Conservation (phyloP, 2,329 filamentous ascomycete species). For the Gnomoniopsis smithogilvyi region DNA sequence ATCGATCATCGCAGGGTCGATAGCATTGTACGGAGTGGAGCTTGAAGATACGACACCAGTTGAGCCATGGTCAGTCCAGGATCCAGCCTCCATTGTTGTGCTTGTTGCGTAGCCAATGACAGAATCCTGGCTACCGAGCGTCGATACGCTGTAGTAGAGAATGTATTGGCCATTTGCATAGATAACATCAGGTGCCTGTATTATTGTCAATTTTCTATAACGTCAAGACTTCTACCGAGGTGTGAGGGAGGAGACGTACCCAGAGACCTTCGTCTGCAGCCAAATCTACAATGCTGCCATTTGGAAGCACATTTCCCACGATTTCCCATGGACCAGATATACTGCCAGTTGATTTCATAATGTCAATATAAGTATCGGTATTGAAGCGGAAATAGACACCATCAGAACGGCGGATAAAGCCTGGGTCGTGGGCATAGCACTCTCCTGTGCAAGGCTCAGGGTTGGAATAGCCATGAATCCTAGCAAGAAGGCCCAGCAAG, state of each 20-base stretch:
- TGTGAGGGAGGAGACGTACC: slow-evolving; percentile 1
- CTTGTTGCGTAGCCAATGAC: slow-evolving; percentile 56
- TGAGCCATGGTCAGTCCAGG: slow-evolving; percentile 50
- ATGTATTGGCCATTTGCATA: slow-evolving; percentile 57
- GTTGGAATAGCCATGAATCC: slow-evolving; percentile 18
- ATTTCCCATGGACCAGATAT: slow-evolving; percentile 12
- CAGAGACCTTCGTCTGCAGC: slow-evolving; percentile 8
- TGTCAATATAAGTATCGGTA: slow-evolving; percentile 38
- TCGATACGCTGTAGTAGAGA: slow-evolving; percentile 63
- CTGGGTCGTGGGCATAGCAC: slow-evolving; percentile 17
- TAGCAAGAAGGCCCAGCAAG: neutral
- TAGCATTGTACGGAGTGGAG: slow-evolving; percentile 45
- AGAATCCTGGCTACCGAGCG: slow-evolving; percentile 58
- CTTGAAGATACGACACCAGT: slow-evolving; percentile 42
- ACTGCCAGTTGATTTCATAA: slow-evolving; percentile 19
- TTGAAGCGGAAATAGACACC: slow-evolving; percentile 28
- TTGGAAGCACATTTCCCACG: slow-evolving; percentile 11
- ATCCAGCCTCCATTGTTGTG: slow-evolving; percentile 28
- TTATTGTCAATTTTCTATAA: neutral
- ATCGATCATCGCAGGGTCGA: slow-evolving; percentile 52
- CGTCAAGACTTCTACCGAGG: too few species aligned
- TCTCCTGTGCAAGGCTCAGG: slow-evolving; percentile 34
- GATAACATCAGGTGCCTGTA: slow-evolving; percentile 60
- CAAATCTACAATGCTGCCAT: slow-evolving; percentile 7
- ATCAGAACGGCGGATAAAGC: slow-evolving; percentile 13